A percentile compares a stretch with the other conserved stretches of the same genome.
phyloP scores from a whole-genome alignment of 179 eudicot genomes.

The Beta macrorhiza region DNA sequence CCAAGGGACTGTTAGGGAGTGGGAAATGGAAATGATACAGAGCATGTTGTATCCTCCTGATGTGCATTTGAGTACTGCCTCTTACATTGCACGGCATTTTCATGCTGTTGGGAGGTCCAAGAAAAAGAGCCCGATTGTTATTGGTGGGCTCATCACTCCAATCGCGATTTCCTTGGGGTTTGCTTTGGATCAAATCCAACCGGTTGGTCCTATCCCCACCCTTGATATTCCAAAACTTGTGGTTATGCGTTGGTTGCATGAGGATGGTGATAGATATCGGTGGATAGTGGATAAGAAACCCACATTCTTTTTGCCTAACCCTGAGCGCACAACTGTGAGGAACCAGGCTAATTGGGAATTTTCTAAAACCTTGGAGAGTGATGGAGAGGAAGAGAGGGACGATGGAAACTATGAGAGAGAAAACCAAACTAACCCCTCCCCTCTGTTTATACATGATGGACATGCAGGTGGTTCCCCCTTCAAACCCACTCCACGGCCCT shows the following conservation, averaged over 20 bases:
- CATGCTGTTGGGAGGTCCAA: slow-evolving; percentile 2
- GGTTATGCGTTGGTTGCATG: slow-evolving; percentile 5
- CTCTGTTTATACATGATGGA: not conserved
- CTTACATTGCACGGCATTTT: slow-evolving; percentile 7
- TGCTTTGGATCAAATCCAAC: not conserved
- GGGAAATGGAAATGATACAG: slow-evolving; percentile 13
- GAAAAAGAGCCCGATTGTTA: slow-evolving; percentile 6
- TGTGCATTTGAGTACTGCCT: not conserved
- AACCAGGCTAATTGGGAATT: slow-evolving; percentile 4
- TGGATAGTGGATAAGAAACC: slow-evolving; percentile 14
- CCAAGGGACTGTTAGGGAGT: slow-evolving; percentile 15
- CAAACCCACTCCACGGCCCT: not conserved
- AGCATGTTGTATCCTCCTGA: not conserved
- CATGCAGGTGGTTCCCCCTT: not conserved
- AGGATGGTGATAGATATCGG: slow-evolving; percentile 14
- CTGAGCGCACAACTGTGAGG: not conserved
- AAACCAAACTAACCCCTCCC: not conserved
- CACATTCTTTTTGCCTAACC: slow-evolving; percentile 8
- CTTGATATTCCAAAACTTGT: slow-evolving; percentile 1
- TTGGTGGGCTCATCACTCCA: slow-evolving; percentile 10
- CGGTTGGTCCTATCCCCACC: not conserved
- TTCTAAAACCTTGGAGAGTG: not conserved
- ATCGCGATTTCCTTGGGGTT: not conserved
- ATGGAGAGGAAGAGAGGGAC: slow-evolving; percentile 4
- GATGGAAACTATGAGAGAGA: not conserved